phyloP scores from a whole-genome alignment of 352 stramenopile genomes.

The Pythium pyrilobum region DNA sequence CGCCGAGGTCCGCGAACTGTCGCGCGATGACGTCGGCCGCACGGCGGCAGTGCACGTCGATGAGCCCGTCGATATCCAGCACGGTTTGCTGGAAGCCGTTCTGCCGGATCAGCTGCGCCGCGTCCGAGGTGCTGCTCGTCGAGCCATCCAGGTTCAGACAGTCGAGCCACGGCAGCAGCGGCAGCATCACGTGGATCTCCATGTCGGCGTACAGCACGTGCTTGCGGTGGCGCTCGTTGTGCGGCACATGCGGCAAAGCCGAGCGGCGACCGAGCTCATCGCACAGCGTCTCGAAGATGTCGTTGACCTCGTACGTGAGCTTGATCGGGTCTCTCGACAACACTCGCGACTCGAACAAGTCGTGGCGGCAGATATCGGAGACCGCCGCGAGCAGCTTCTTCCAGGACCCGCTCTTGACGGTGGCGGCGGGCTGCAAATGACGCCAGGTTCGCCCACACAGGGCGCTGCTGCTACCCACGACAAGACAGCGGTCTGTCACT shows the following conservation, averaged over 20 bases:
- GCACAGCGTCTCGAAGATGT: conserved; percentile 28
- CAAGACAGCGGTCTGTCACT: too few species aligned
- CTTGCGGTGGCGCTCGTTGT: background rate
- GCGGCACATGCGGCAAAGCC: background rate
- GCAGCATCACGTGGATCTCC: conserved; percentile 20
- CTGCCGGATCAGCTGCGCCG: background rate
- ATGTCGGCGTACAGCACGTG: background rate
- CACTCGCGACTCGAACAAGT: conserved; percentile 25
- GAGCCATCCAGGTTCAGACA: conserved; percentile 18
- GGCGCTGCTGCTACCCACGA: too few species aligned
- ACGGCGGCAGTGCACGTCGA: background rate
- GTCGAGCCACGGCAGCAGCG: conserved; percentile 26
- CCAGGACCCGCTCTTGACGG: too few species aligned
- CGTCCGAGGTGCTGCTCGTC: conserved; percentile 7
- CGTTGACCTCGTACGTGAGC: conserved; percentile 26
- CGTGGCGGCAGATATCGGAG: too few species aligned
- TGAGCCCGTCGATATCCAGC: background rate
- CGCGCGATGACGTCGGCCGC: background rate
- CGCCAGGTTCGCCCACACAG: too few species aligned
- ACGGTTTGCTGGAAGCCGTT: background rate
- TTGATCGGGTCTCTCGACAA: conserved; percentile 30
- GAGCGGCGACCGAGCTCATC: too few species aligned
- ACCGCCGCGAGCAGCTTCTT: too few species aligned
- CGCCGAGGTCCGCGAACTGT: background rate
- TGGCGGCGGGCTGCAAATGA: too few species aligned